These are phyloP conservation scores for Drechmeria coniospora DNA, from an alignment of 2,329 filamentous ascomycete genomes.

Conservation along the genomic window DNA sequence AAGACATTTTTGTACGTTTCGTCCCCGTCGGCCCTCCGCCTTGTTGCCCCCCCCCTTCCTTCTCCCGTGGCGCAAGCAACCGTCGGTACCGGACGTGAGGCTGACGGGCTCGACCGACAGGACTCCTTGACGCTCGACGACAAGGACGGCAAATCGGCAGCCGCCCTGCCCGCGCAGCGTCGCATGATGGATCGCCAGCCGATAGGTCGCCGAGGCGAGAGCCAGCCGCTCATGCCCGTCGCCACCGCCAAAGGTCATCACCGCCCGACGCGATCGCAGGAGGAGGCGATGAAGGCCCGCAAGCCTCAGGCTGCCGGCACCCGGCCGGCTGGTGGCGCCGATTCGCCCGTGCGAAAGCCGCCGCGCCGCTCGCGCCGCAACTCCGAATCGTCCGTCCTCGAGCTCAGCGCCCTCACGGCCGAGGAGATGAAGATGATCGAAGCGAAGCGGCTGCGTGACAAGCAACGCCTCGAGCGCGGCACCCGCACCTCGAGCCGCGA, in stretches of 20 bases:
- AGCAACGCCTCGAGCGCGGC: constrained; percentile 11
- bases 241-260: constrained; percentile 26
- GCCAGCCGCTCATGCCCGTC: constrained; percentile 25
- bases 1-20: constrained; percentile 62
- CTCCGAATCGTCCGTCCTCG: constrained; percentile 62
- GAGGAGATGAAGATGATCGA: constrained; percentile 28
- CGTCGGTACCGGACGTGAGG: not conserved
- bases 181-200: constrained; percentile 16
- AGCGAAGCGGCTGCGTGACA: constrained; percentile 13
- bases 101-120: constrained; percentile 25
- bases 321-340: constrained; percentile 15
- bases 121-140: constrained; percentile 54
- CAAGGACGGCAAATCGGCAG: constrained; percentile 21
- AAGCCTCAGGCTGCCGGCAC: constrained; percentile 14
- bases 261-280: constrained; percentile 49
- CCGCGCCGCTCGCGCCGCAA: constrained; percentile 51
- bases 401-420: constrained; percentile 41
- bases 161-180: constrained; percentile 23
- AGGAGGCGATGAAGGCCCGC: constrained; percentile 43
- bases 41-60: not conserved
- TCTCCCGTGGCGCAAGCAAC: not conserved
- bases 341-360: constrained; percentile 23
- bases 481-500: constrained; percentile 7
- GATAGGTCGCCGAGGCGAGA: constrained; percentile 20
- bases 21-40: constrained; percentile 4